Conservation (phyloP, 2,329 filamentous ascomycete genomes). For the Colletotrichum neosansevieriae region DNA sequence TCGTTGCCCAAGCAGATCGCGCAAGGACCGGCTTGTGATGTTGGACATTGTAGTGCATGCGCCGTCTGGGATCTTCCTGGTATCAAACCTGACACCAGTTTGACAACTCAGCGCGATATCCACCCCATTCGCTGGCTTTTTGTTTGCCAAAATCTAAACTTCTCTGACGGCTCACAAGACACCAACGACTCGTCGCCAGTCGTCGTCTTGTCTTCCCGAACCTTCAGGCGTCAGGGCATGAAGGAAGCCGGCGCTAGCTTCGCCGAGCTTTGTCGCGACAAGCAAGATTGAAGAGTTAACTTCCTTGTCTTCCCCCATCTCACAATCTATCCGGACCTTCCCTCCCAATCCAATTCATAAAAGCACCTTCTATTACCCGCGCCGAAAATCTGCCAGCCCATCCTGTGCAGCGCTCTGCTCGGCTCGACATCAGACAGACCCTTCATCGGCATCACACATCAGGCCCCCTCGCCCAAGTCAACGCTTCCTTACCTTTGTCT, state of each 20-base stretch:
- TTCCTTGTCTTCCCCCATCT: slow-evolving; percentile 39
- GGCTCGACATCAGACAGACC: slow-evolving; percentile 41
- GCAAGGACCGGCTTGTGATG: slow-evolving; percentile 57
- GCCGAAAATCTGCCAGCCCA: slow-evolving; percentile 38
- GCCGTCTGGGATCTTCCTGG: slow-evolving; percentile 56
- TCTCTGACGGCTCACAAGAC: slow-evolving; percentile 41
- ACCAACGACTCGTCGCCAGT: slow-evolving; percentile 41
- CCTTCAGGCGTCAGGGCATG: slow-evolving; percentile 41
- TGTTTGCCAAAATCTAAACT: slow-evolving; percentile 42
- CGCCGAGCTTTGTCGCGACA: slow-evolving; percentile 41
- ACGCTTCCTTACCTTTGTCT: slow-evolving; percentile 41
- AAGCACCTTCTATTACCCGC: slow-evolving; percentile 39
- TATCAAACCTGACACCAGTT: slow-evolving; percentile 52
- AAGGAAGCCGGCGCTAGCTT: slow-evolving; percentile 39
- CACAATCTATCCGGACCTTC: slow-evolving; percentile 32
- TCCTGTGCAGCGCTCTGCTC: slow-evolving; percentile 37
- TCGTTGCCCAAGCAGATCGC: slow-evolving; percentile 53
- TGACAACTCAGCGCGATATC: slow-evolving; percentile 52
- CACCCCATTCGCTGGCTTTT: slow-evolving; percentile 44
- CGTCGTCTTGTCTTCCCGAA: slow-evolving; percentile 39
- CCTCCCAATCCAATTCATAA: slow-evolving; percentile 40
- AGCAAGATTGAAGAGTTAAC: slow-evolving; percentile 40
- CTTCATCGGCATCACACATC: slow-evolving; percentile 38
- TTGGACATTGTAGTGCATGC: slow-evolving; percentile 52
- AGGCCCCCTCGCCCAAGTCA: slow-evolving; percentile 38